A percentile compares a stretch with the other conserved stretches of the same genome.
These are phyloP conservation scores for Penicillium steckii DNA, from an alignment of 495 filamentous ascomycete genomes.

Conservation along the genomic window DNA sequence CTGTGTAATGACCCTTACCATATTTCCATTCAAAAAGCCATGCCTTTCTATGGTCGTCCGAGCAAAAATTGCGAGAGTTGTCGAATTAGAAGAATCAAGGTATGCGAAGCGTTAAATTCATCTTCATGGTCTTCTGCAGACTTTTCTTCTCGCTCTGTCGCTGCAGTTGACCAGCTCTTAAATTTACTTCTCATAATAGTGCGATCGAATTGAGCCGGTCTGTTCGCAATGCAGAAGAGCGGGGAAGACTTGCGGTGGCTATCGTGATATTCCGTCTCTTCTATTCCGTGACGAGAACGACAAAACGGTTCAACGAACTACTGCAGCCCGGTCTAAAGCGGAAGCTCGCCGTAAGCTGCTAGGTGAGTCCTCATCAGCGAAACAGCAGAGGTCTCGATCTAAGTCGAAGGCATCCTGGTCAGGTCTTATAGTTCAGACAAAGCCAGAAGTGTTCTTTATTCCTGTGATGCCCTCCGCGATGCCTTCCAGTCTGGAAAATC, in stretches of 20 bases:
- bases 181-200: too few relatives aligned
- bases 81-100: constrained; percentile 25
- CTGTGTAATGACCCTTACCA: not conserved
- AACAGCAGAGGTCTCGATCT: not conserved
- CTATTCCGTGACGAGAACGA: constrained; percentile 26
- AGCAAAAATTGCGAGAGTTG: constrained; percentile 25
- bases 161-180: too few relatives aligned
- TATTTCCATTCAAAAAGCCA: not conserved
- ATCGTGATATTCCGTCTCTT: constrained; percentile 19
- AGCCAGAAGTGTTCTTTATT: not conserved
- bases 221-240: constrained; percentile 26
- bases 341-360: constrained; percentile 9
- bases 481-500: constrained; percentile 13
- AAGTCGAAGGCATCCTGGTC: not conserved
- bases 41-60: constrained; percentile 25
- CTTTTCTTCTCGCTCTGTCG: too few relatives aligned
- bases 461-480: constrained; percentile 4
- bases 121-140: too few relatives aligned
- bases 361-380: constrained; percentile 1
- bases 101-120: not conserved
- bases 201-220: constrained; percentile 22
- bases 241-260: constrained; percentile 25
- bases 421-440: not conserved
- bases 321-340: constrained; percentile 13
- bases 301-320: constrained; percentile 18